phyloP scores from a whole-genome alignment of 2,329 filamentous ascomycete species.

The Aspergillus ustus region DNA sequence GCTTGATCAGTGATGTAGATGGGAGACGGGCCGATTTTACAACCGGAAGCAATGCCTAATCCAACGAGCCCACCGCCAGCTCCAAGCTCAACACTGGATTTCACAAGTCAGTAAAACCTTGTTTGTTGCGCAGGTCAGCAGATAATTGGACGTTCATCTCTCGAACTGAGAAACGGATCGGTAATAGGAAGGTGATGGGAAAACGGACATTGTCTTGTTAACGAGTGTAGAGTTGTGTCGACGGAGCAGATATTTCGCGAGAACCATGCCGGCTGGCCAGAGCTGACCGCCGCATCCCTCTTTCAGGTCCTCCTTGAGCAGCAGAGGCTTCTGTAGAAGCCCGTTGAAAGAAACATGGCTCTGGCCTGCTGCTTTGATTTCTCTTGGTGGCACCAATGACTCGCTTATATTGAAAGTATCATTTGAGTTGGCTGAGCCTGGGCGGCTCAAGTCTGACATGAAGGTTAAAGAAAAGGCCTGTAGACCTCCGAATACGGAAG shows the following conservation, averaged over 20 bases:
- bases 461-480: background rate
- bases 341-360: conserved; percentile 70
- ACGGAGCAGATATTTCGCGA: conserved; percentile 83
- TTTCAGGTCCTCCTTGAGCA: conserved; percentile 81
- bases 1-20: conserved; percentile 85
- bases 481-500: background rate
- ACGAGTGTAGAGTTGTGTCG: conserved; percentile 68
- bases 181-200: conserved; percentile 5
- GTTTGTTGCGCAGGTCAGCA: background rate
- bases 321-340: conserved; percentile 70
- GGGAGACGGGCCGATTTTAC: conserved; percentile 55
- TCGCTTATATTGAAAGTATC: conserved; percentile 53
- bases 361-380: conserved; percentile 57
- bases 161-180: background rate
- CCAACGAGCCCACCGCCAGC: conserved; percentile 88
- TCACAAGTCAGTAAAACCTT: conserved; percentile 15
- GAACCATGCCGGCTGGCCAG: conserved; percentile 91
- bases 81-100: conserved; percentile 80
- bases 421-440: conserved; percentile 30
- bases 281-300: conserved; percentile 91
- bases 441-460: conserved; percentile 17
- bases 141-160: background rate
- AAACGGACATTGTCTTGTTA: conserved; percentile 73
- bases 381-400: conserved; percentile 60
- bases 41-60: conserved; percentile 63